These are phyloP conservation scores for Vaccinium darrowii DNA, from an alignment of 148 eudicot species.

Conservation along the genomic window DNA sequence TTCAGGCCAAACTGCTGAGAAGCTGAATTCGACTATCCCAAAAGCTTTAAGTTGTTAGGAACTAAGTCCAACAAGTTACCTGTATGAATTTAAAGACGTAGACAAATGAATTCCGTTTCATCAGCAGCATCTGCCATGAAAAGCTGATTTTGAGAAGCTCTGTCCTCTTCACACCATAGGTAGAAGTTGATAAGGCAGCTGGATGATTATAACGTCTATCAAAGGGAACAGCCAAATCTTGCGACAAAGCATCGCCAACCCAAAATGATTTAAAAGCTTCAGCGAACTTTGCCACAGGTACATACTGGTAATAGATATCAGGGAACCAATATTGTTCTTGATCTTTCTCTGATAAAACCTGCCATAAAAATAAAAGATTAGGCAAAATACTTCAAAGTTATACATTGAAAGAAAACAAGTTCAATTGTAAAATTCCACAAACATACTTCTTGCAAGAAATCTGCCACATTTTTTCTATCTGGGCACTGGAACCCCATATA, in stretches of 20 bases:
- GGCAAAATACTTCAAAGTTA: background rate
- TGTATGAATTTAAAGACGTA: conserved; percentile 75
- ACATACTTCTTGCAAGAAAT: conserved; percentile 87
- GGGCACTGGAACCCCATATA: conserved; percentile 89
- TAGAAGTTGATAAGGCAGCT: conserved; percentile 66
- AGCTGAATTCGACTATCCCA: too few species aligned
- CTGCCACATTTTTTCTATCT: conserved; percentile 82
- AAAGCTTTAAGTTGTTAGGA: background rate
- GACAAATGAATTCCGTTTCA: conserved; percentile 72
- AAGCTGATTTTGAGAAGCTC: conserved; percentile 78
- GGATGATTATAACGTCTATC: conserved; percentile 66
- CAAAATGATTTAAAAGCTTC: conserved; percentile 71
- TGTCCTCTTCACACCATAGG: conserved; percentile 65
- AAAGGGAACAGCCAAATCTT: conserved; percentile 66
- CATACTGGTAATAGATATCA: conserved; percentile 50
- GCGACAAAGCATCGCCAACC: conserved; percentile 54
- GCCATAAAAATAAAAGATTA: background rate
- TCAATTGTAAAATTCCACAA: background rate
- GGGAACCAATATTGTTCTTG: conserved; percentile 80
- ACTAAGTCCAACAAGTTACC: conserved; percentile 34
- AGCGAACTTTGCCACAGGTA: conserved; percentile 68
- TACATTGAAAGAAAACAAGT: background rate
- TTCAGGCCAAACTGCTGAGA: too few species aligned
- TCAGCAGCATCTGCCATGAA: conserved; percentile 75
- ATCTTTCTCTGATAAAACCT: conserved; percentile 90